Conservation (phyloP, 768 basidiomycete species). For the Lyophyllum semitale region DNA sequence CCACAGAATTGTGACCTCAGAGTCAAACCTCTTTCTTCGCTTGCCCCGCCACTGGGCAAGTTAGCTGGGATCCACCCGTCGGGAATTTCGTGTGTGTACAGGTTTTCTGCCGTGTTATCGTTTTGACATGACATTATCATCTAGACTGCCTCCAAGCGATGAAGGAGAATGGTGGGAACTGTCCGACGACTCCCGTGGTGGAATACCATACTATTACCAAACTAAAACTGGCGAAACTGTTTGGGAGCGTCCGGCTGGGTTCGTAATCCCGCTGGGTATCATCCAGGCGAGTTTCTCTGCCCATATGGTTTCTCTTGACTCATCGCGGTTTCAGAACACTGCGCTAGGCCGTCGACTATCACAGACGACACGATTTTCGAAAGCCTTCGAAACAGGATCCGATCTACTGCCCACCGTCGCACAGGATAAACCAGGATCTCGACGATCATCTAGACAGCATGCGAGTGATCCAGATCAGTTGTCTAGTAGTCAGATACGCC, state of each 20-base stretch:
- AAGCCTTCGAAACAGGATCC: slow-evolving; percentile 26
- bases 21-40: slow-evolving; percentile 81
- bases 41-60: slow-evolving; percentile 89
- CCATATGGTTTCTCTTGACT: slow-evolving; percentile 7
- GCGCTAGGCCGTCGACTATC: slow-evolving; percentile 73
- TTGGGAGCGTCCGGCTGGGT: slow-evolving; percentile 88
- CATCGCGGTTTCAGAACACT: slow-evolving; percentile 52
- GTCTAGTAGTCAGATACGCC: slow-evolving; percentile 25
- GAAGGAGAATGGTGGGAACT: slow-evolving; percentile 98
- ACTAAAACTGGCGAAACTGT: slow-evolving; percentile 89
- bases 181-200: slow-evolving; percentile 78
- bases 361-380: slow-evolving; percentile 48
- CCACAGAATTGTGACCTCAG: slow-evolving; percentile 26
- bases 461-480: slow-evolving; percentile 31
- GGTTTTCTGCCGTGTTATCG: slow-evolving; percentile 17
- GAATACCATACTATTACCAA: slow-evolving; percentile 92
- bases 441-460: slow-evolving; percentile 39
- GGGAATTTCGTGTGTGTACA: slow-evolving; percentile 81
- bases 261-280: slow-evolving; percentile 89
- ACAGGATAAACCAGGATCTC: slow-evolving; percentile 22
- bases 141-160: slow-evolving; percentile 76
- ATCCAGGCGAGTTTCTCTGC: slow-evolving; percentile 61
- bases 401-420: slow-evolving; percentile 9
- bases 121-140: slow-evolving; percentile 16
- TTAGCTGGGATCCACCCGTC: slow-evolving; percentile 90